Evolutionary conservation across 805 yeast genomes (phyloP), one percentile per base, ranked within the genome.

Genomic region (Cyberlindnera maclurae): DNA sequence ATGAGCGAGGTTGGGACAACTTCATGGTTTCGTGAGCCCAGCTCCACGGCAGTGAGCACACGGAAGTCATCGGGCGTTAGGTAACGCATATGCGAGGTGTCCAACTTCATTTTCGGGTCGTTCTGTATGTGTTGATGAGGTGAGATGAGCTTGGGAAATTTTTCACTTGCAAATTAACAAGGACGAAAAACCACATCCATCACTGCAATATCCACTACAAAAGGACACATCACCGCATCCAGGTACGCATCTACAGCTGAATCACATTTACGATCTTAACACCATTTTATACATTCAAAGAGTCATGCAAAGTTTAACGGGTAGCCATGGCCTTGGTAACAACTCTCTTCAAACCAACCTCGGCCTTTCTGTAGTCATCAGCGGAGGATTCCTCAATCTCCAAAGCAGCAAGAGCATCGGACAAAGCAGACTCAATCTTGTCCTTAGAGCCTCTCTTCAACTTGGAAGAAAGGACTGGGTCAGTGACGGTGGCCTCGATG

Each of bases 311-410:
- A 35, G 35, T 40, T 80, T 82, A 84, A 79, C 96, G 96, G 70
- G 96, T 78, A 60, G 96, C 84, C 88, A 89, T 85, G 70, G 97
- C 97, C 79, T 88, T 90, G 79, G 96, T 90, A 69, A 90, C 97
- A 65, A 90, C 96, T 74, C 98, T 86, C 88, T 93, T 93, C 70
- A 93, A 85, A 70, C 88, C 82, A 69, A 93, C 87, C 80, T 93
- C 97, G 65, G 98, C 97, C 83, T 87, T 93, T 83, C 97, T 86
- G 77, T 75, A 80, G 72, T 89, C 97, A 65, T 93, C 98, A 67
- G 96, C 90, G 60, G 94, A 63, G 47, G 96, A 78, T 58, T 93
- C 97, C 77, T 90, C 96, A 53, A 93, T 75, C 76, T 89, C 96
- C 65, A 90, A 83, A 68, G 97, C 89, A 63, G 95, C 94, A 75